phyloP scores from a whole-genome alignment of 306 rosid genomes.

The Trichosanthes cucumerina region DNA sequence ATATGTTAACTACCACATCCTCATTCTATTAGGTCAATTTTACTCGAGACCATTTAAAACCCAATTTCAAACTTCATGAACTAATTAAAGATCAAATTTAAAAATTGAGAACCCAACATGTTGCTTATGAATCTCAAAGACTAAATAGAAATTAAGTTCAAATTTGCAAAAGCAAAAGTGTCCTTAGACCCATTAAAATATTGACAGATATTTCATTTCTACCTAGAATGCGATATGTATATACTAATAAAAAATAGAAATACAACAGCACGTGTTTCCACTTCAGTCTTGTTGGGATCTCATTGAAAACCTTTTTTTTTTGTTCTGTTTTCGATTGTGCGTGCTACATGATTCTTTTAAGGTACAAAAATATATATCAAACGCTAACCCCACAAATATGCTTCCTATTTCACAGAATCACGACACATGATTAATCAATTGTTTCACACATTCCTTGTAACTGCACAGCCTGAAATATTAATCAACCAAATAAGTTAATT shows the following conservation, averaged over 20 bases:
- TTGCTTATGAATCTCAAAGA: no score
- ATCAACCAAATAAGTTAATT: no score
- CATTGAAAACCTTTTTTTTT: not conserved
- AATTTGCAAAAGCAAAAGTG: no score
- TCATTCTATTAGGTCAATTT: no score
- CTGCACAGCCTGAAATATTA: not conserved
- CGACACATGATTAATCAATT: not conserved
- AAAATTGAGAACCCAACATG: no score
- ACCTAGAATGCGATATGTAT: not conserved
- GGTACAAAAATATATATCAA: not conserved
- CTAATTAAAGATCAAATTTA: no score
- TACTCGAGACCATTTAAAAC: no score
- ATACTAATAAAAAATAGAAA: not conserved
- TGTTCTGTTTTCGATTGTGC: not conserved
- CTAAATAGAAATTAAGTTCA: no score
- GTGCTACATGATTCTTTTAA: not conserved
- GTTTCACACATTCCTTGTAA: not conserved
- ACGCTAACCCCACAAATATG: not conserved
- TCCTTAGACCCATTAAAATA: no score
- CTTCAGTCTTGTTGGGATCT: not conserved
- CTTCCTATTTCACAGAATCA: not conserved
- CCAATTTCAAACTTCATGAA: no score
- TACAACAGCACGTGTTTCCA: not conserved
- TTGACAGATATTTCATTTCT: not conserved
- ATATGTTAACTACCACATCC: no score